Conservation (phyloP, 2,329 filamentous ascomycete genomes). For the Aspergillus calidoustus region DNA sequence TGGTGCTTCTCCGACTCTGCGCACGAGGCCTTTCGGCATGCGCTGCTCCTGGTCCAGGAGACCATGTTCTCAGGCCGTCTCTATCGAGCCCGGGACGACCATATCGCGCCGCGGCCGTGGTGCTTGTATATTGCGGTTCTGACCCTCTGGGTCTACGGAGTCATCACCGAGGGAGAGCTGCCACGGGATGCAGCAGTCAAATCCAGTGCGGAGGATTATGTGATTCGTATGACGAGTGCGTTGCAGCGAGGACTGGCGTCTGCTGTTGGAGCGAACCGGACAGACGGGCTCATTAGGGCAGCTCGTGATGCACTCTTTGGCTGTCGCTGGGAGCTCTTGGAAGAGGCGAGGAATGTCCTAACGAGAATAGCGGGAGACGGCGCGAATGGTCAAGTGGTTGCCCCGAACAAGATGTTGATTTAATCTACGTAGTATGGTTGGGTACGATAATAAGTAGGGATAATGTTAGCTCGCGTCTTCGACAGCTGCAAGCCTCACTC, state of each 20-base stretch:
- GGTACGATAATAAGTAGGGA: too few species aligned
- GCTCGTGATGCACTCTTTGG: background rate
- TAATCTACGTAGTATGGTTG: too few species aligned
- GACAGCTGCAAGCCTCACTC: too few species aligned
- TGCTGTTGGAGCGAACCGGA: background rate
- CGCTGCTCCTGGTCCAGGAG: slow-evolving; percentile 3
- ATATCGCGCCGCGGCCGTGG: background rate
- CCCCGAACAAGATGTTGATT: too few species aligned
- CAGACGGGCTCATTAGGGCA: background rate
- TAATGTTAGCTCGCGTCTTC: too few species aligned
- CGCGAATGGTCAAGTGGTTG: too few species aligned
- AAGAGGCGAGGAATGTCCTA: background rate
- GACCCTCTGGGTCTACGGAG: background rate
- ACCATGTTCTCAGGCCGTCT: background rate
- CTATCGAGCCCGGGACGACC: background rate
- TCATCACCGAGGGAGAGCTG: background rate
- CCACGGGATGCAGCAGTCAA: too few species aligned
- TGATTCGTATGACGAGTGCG: slow-evolving; percentile 6
- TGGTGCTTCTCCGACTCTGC: background rate
- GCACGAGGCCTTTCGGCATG: background rate
- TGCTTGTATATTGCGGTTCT: slow-evolving; percentile 4
- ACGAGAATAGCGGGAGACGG: too few species aligned
- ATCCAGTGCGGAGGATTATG: background rate
- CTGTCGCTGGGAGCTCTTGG: slow-evolving; percentile 2
- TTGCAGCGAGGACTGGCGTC: background rate